phyloP scores from a whole-genome alignment of 257 asterid genomes.

The Cruciata laevipes region DNA sequence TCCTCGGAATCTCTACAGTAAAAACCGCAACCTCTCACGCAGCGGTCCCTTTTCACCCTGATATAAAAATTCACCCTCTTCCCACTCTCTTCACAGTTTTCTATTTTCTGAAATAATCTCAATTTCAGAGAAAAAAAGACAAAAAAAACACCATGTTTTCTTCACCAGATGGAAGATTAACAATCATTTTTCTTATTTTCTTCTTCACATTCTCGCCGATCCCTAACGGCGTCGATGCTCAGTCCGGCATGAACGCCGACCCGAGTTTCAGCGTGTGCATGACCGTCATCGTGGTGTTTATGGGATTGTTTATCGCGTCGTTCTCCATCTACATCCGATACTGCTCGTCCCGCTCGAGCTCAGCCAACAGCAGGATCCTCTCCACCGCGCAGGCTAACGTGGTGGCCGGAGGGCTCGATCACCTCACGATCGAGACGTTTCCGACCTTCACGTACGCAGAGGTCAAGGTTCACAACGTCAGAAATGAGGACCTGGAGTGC shows the following conservation, averaged over 20 bases:
- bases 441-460: conserved; percentile 84
- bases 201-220: background rate
- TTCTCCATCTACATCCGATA: conserved; percentile 78
- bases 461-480: conserved; percentile 70
- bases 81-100: background rate
- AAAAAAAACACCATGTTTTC: background rate
- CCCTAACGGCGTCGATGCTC: conserved; percentile 34
- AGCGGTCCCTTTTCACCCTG: background rate
- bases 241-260: conserved; percentile 24
- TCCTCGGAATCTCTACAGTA: background rate
- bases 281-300: conserved; percentile 66
- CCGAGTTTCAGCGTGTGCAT: conserved; percentile 62
- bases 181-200: too few relatives aligned
- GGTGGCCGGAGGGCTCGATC: conserved; percentile 59
- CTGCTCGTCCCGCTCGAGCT: conserved; percentile 36
- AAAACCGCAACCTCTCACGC: background rate
- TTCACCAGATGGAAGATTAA: background rate
- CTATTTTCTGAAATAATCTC: background rate
- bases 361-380: conserved; percentile 28
- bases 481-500: conserved; percentile 71
- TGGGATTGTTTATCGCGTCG: conserved; percentile 40
- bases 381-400: conserved; percentile 30
- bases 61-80: background rate
- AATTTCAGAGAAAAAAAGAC: too few relatives aligned
- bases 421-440: conserved; percentile 45